Evolutionary conservation across 2,329 filamentous ascomycete genomes (phyloP), one percentile per base, ranked within the genome.

Genomic region (Fusarium setosum): DNA sequence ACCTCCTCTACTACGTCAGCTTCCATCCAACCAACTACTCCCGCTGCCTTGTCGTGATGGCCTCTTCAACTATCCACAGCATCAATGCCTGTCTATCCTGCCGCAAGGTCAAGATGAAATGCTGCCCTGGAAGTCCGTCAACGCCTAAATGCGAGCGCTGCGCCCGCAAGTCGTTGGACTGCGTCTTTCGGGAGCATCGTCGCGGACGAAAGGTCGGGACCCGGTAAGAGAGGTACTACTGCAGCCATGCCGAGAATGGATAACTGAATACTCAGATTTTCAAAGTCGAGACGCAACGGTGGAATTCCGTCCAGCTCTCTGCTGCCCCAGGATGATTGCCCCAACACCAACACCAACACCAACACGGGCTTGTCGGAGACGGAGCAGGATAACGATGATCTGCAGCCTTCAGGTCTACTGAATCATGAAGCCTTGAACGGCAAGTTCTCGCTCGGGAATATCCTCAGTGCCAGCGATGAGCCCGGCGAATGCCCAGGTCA

Each of bases 61-160:
- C n/a, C 18, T 18, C 15, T 17, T 23, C 35, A n/a, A 18, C 17
- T 6, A 31, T 42, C 6, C 35, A 29, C 10, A 45, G 34, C 20
- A 52, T 54, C 4, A 73, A 72, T 52, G 78, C 79, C 21, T 81
- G 78, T 58, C 70, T 79, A 9, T 63, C 72, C 57, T 81, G 79
- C 54, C 71, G 79, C 40, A 76, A 68, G 18, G 74, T 79, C 15
- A 81, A 81, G 62, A 77, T 80, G 74, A 79, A 76, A 54, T 81
- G 79, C 55, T 66, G 62, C 13, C 57, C 69, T 8, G 68, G 63
- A 15, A 56, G 53, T 4, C 26, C n/a, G 13, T 8, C 15, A 61
- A 59, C 26, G 64, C 58, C 65, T 7, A 72, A 49, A 15, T 81
- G 79, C 54, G 74, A 76, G 38, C 74, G 79, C 7, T 81, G 79